Base-by-base conservation (phyloP, 495 filamentous ascomycete species). In the Evansstolkia leycettana region DNA sequence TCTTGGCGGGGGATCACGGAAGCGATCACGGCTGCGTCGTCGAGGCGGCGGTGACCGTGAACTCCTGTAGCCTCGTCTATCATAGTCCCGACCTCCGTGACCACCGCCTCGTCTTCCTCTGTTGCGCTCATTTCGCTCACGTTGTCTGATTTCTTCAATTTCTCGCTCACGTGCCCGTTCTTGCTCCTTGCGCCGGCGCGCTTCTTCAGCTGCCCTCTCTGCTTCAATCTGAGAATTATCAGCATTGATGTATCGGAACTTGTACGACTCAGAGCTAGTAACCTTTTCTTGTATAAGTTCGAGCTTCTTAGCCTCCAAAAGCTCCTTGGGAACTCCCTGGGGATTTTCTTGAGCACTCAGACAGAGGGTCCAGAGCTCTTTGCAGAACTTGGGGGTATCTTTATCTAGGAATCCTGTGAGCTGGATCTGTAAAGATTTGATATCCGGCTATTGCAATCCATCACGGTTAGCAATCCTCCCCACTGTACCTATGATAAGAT, bases 241-340 rank as follows among this genome's bases (percentile, higher is more conserved):
- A 50, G 36, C 23, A 27, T 10, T 15, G 15, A n/a, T n/a, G 13
- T 29, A n/a, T 15, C n/a, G 17, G 10, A 7, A 8, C 7, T 31
- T 4, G 15, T 12, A 12, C 17, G 2, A 20, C 6, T n/a, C 2
- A 10, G 6, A 7, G 6, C 6, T 18, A 34, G 2, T 12, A n/a
- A 90, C 90, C 78, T 92, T 93, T 47, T 94, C 84, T 55, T 94
- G 84, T 24, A 88, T 80, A 25, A 98, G 65, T 52, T 96, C 90
- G 14, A 82, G 62, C 60, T 95, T 98, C 68, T 98, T 98, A 3
- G 88, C 85, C 52, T 96, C 92, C 5, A 98, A 54, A 20, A 98
- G 65, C 58, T 96, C 89, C 52, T 92, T 87, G 0, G 90, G 90
- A 25, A 99, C 84, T 30, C 89, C 89, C 54, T 88, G 82, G 1